phyloP scores from a whole-genome alignment of 495 filamentous ascomycete genomes.

The Talaromyces adpressus region DNA sequence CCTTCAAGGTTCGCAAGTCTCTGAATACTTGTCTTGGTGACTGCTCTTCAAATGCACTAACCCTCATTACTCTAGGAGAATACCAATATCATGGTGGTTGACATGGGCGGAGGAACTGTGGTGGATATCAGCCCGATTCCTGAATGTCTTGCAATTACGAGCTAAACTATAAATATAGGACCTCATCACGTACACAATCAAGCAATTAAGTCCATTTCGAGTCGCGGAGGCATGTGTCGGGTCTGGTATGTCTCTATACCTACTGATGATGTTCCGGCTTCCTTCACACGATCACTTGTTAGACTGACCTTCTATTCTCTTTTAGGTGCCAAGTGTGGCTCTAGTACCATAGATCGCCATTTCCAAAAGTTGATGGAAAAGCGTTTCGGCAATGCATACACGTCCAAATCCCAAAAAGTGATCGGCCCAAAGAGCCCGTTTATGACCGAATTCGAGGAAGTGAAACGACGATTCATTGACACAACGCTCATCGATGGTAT shows the following conservation, averaged over 20 bases:
- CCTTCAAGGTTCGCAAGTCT: neutral
- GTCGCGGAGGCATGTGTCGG: slow-evolving; percentile 15
- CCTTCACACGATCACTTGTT: neutral
- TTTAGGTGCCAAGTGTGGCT: slow-evolving; percentile 44
- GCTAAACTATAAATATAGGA: slow-evolving; percentile 7
- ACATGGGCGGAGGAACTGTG: slow-evolving; percentile 35
- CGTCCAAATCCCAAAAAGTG: slow-evolving; percentile 5
- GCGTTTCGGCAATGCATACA: slow-evolving; percentile 18
- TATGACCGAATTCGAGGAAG: slow-evolving; percentile 18
- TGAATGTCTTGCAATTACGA: neutral
- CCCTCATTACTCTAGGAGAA: neutral
- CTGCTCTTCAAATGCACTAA: neutral
- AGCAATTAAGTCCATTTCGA: slow-evolving; percentile 18
- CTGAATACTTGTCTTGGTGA: neutral
- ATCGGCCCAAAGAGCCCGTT: slow-evolving; percentile 16
- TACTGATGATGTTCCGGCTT: no score
- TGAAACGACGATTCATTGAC: slow-evolving; percentile 18
- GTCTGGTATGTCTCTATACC: slow-evolving; percentile 7
- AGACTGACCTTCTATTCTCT: neutral
- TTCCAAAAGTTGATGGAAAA: slow-evolving; percentile 37
- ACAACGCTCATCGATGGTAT: neutral
- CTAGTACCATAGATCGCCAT: slow-evolving; percentile 42
- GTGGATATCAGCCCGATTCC: neutral
- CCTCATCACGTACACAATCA: slow-evolving; percentile 31
- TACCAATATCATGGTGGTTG: slow-evolving; percentile 18